Conservation (phyloP, 495 filamentous ascomycete species). For the Penicillium cataractarum region DNA sequence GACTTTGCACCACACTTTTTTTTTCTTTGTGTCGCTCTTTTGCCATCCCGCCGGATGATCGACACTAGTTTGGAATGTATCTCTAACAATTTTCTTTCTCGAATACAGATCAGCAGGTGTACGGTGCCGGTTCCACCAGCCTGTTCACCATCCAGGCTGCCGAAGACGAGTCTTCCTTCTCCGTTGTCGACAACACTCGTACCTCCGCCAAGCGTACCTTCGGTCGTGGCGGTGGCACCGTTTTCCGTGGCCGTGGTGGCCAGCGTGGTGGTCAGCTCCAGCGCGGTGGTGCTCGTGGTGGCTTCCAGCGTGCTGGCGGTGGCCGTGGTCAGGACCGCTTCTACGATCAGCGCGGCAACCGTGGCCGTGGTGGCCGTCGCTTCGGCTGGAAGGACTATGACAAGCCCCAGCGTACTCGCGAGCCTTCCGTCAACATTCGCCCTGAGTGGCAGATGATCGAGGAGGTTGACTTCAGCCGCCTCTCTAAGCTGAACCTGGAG, state of each 20-base stretch:
- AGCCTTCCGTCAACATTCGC: conserved; percentile 91
- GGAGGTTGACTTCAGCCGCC: conserved; percentile 96
- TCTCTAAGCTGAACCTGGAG: conserved; percentile 93
- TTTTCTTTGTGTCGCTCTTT: conserved; percentile 19
- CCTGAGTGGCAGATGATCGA: conserved; percentile 94
- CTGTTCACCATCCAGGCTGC: conserved; percentile 87
- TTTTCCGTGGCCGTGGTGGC: conserved; percentile 80
- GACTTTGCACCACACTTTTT: background rate
- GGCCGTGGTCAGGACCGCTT: conserved; percentile 66
- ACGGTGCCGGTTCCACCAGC: conserved; percentile 84
- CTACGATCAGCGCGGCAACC: conserved; percentile 62
- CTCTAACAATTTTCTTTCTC: conserved; percentile 7
- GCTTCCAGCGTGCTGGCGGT: conserved; percentile 70
- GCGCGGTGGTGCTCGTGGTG: conserved; percentile 55
- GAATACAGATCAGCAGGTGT: conserved; percentile 85
- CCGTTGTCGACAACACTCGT: conserved; percentile 92
- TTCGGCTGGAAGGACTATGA: conserved; percentile 99
- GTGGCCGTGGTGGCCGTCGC: conserved; percentile 68
- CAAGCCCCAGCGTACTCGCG: conserved; percentile 94
- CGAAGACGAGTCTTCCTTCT: conserved; percentile 97
- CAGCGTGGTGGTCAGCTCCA: conserved; percentile 56
- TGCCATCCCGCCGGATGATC: background rate
- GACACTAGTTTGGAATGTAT: background rate
- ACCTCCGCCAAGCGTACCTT: conserved; percentile 83
- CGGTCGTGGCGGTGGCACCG: conserved; percentile 79